These are phyloP conservation scores for Baeospora myosura DNA, from an alignment of 1,284 basidiomycete species.

Conservation along the genomic window DNA sequence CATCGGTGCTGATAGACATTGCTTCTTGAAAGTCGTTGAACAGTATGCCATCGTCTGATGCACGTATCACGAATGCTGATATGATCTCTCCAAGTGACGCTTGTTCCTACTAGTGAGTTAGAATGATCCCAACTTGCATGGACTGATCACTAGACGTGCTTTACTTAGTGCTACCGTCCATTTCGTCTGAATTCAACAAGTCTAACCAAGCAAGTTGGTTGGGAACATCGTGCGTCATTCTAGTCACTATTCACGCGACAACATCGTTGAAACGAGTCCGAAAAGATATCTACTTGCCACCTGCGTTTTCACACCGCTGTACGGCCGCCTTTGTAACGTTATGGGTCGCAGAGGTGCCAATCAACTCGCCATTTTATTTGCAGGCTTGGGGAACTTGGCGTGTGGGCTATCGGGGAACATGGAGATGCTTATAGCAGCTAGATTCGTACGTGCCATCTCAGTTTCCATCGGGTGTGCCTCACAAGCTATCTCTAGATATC, in stretches of 20 bases:
- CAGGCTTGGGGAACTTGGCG: constrained; percentile 60
- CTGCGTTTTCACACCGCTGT: constrained; percentile 77
- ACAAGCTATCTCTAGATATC: constrained; percentile 37
- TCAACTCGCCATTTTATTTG: constrained; percentile 60
- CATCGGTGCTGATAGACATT: background rate
- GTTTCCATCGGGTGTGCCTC: constrained; percentile 1
- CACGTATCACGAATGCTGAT: constrained; percentile 4
- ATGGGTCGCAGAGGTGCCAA: constrained; percentile 73
- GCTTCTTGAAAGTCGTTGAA: background rate
- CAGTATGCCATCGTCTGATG: background rate
- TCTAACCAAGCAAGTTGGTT: constrained; percentile 78
- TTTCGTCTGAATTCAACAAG: constrained; percentile 71
- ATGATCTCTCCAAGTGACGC: constrained; percentile 31
- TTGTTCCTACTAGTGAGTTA: constrained; percentile 31
- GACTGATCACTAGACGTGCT: background rate
- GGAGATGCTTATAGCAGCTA: constrained; percentile 66
- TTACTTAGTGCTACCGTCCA: constrained; percentile 59
- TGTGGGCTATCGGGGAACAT: constrained; percentile 73
- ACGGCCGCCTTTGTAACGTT: constrained; percentile 75
- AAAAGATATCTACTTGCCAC: constrained; percentile 74
- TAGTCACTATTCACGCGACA: background rate
- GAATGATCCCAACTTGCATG: background rate
- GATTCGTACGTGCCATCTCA: constrained; percentile 50
- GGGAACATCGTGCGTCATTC: constrained; percentile 51
- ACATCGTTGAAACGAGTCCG: too few relatives aligned